Evolutionary conservation across 306 rosid species (phyloP), one percentile per base, ranked within the genome.

Genomic region (Corylus avellana): DNA sequence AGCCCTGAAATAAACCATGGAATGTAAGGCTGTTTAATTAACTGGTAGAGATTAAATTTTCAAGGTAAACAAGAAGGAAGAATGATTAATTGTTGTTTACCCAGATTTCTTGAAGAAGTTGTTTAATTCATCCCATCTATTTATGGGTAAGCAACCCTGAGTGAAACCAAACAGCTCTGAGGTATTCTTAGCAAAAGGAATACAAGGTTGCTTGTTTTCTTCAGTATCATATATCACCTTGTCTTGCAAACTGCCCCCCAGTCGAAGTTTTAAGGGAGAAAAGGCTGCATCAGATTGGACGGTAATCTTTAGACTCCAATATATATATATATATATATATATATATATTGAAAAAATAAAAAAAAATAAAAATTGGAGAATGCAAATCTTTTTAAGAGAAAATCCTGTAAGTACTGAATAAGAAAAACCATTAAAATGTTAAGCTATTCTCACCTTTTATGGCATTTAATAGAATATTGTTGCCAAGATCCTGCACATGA

Each of bases 161-260:
- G 89, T 85, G 87, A 91, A 93, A 76, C 93, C 88, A 88, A 92
- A 90, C 87, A 89, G 47, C 59, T 64, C 89, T 25, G 81, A 72
- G 58, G 86, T 5, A 64, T 78, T 88, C 48, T 37, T 63, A 54
- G 78, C 82, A 86, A 95, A 93, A 44, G 90, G 87, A 78, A 76
- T 75, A 67, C 98, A 95, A 14, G 88, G 87, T 64, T 80, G 75
- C 22, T 67, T 75, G 74, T 82, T 64, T 69, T 89, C 93, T 54
- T 80, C 82, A 63, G 96, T 95, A 2, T 84, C 96, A 82, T 95
- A 95, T 67, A 72, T 86, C 68, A 93, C 82, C 86, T 87, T 90
- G 62, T 95, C 99, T 88, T 95, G 97, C 89, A 95, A 89, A 17
- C 81, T 86, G 59, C 99, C 99, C 9, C 99, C 98, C 77, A 95